Evolutionary conservation across 345 rosid species (phyloP).

Genomic region (Theobroma cacao): DNA sequence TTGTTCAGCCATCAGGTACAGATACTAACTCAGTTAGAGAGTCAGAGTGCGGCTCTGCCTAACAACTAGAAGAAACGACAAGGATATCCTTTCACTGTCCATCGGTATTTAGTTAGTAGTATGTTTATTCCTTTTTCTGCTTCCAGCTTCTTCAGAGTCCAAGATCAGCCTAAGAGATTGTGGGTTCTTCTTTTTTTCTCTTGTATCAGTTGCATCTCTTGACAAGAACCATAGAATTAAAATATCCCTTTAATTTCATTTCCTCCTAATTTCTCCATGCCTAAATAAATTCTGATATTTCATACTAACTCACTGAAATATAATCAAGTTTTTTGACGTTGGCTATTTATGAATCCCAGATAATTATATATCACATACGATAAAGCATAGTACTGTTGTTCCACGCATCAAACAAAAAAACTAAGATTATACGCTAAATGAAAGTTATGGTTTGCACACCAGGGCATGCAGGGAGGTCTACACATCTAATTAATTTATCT

Average conservation of each 20-base stretch:
- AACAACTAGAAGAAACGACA: slow-evolving; percentile 20
- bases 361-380: no score
- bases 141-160: neutral
- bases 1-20: slow-evolving; percentile 24
- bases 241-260: neutral
- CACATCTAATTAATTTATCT: neutral
- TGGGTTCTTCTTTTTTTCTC: neutral
- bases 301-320: neutral
- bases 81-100: slow-evolving; percentile 16
- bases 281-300: neutral
- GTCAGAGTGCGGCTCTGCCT: slow-evolving; percentile 10
- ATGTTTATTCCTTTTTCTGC: slow-evolving; percentile 11
- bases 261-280: neutral
- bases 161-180: neutral
- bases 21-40: slow-evolving; percentile 25
- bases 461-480: neutral
- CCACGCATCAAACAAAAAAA: neutral
- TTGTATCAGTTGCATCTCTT: neutral
- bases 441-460: neutral
- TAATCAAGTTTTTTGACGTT: neutral
- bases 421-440: neutral
- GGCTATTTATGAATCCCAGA: neutral
- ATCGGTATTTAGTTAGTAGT: neutral
- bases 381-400: no score
- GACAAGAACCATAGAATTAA: neutral